A percentile compares a stretch with the other conserved stretches of the same genome.
phyloP scores from a whole-genome alignment of 2,329 filamentous ascomycete genomes.

The Dactylonectria estremocensis region DNA sequence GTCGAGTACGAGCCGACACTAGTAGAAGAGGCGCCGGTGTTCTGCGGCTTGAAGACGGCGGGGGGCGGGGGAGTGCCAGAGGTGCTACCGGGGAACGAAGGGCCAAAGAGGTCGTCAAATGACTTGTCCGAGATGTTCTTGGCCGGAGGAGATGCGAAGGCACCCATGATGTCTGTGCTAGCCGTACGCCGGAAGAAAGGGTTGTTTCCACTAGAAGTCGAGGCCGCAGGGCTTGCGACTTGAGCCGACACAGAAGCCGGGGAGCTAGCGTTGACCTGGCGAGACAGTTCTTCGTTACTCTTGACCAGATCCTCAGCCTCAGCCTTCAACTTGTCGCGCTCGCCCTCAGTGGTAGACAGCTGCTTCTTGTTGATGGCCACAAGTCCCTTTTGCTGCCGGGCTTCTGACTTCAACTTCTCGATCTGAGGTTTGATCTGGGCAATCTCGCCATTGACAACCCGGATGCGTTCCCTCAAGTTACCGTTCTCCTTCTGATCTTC shows the following conservation, averaged over 20 bases:
- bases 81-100: constrained; percentile 68
- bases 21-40: constrained; percentile 69
- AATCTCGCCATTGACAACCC: constrained; percentile 85
- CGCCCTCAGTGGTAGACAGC: constrained; percentile 87
- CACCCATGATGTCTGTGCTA: constrained; percentile 72
- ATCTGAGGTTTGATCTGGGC: constrained; percentile 88
- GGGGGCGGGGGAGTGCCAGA: constrained; percentile 61
- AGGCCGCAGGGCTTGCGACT: constrained; percentile 79
- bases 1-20: constrained; percentile 68
- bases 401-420: constrained; percentile 93
- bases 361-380: constrained; percentile 99
- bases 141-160: constrained; percentile 65
- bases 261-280: constrained; percentile 68
- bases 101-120: constrained; percentile 91
- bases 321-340: constrained; percentile 87
- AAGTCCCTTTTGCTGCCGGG: constrained; percentile 94
- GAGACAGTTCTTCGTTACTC: constrained; percentile 72
- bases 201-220: constrained; percentile 85
- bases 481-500: constrained; percentile 92
- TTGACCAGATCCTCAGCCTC: constrained; percentile 81
- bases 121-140: constrained; percentile 73
- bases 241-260: constrained; percentile 62
- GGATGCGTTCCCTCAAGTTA: constrained; percentile 88
- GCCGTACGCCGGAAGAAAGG: constrained; percentile 89
- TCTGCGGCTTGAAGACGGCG: constrained; percentile 64